phyloP scores from a whole-genome alignment of 371 early-diverging fungal genomes.

The Funneliformis caledonium region DNA sequence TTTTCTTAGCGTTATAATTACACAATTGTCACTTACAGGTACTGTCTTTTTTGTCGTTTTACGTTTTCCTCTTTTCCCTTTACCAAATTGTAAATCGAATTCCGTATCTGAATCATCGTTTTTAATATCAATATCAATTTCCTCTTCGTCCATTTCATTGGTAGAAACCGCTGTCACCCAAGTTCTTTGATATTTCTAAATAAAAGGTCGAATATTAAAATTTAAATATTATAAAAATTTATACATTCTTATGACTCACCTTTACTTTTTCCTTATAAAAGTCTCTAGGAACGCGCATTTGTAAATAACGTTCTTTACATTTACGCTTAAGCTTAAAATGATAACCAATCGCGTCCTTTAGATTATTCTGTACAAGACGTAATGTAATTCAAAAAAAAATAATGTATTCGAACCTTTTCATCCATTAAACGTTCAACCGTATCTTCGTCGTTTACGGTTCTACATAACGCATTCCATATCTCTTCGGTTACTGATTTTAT shows the following conservation, averaged over 20 bases:
- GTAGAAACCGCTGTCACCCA: background rate
- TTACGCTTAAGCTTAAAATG: background rate
- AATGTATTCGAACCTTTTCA: conserved; percentile 17
- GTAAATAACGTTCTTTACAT: conserved; percentile 1
- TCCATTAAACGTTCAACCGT: conserved; percentile 29
- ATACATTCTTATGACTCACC: background rate
- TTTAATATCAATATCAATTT: background rate
- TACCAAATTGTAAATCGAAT: background rate
- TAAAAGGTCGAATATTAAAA: background rate
- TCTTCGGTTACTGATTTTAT: conserved; percentile 14
- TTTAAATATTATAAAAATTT: background rate
- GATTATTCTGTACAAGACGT: background rate
- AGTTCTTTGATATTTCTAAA: background rate
- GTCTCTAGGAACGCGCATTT: background rate
- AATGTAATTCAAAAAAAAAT: background rate
- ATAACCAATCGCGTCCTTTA: background rate
- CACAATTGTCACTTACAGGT: background rate
- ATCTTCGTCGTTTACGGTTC: conserved; percentile 37
- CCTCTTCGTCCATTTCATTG: background rate
- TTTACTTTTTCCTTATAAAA: background rate
- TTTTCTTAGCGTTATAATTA: background rate
- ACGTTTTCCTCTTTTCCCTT: background rate
- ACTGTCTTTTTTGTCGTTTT: background rate
- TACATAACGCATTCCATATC: conserved; percentile 37
- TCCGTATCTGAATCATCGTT: background rate